Conservation (phyloP, 768 basidiomycete genomes). For the Rhodosporidiobolus sp. region DNA sequence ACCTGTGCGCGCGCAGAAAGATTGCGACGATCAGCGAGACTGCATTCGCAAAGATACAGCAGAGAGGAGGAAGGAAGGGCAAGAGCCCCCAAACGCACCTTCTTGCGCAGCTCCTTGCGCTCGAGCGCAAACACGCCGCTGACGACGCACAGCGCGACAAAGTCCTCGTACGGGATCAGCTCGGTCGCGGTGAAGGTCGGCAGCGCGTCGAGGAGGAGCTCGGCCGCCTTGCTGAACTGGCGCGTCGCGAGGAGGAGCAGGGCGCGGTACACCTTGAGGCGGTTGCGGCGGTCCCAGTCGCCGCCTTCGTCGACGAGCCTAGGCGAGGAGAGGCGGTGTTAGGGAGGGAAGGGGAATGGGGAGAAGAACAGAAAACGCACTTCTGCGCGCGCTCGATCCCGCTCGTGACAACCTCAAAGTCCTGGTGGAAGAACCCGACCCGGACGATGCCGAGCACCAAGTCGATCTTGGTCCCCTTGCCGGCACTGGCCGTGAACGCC, state of each 20-base stretch:
- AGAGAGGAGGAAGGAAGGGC: not conserved
- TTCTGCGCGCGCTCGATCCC: conserved; percentile 76
- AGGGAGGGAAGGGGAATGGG: not conserved
- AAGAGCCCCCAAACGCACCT: conserved; percentile 54
- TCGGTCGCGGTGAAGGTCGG: conserved; percentile 94
- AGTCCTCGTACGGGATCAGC: conserved; percentile 80
- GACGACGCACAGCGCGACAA: conserved; percentile 79
- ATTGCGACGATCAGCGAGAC: not conserved
- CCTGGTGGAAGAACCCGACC: conserved; percentile 84
- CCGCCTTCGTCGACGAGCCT: conserved; percentile 92
- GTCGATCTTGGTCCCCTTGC: conserved; percentile 88
- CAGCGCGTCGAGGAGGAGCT: conserved; percentile 81
- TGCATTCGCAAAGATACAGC: too few species aligned
- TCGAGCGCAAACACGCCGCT: conserved; percentile 71
- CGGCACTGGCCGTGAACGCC: conserved; percentile 86
- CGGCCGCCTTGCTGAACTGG: conserved; percentile 83
- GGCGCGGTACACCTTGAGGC: conserved; percentile 92
- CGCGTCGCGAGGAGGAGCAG: conserved; percentile 79
- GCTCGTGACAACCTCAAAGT: conserved; percentile 65
- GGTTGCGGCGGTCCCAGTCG: conserved; percentile 96
- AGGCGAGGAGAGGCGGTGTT: conserved; percentile 12
- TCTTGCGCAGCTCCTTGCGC: conserved; percentile 85
- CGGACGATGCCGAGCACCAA: conserved; percentile 82
- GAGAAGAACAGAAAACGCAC: conserved; percentile 53
- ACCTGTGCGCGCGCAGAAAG: conserved; percentile 55